Conservation (phyloP, 1,284 basidiomycete genomes). For the Coniferiporia sulphurascens region DNA sequence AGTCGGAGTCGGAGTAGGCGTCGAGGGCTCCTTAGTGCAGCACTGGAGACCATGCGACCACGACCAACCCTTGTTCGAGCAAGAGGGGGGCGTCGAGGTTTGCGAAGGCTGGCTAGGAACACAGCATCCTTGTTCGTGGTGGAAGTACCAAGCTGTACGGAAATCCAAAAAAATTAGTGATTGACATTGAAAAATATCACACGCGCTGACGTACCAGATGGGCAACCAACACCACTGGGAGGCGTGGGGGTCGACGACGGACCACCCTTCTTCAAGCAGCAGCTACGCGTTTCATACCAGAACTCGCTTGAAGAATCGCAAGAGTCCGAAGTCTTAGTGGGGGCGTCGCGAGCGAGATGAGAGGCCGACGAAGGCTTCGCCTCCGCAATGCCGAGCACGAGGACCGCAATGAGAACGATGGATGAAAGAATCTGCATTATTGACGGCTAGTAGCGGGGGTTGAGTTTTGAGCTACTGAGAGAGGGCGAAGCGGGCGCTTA, state of each 20-base stretch:
- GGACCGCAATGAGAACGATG: slow-evolving; percentile 15
- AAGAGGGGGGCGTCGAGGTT: slow-evolving; percentile 10
- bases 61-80: slow-evolving; percentile 2
- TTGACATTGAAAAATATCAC: background rate
- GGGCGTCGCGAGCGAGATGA: background rate
- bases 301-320: slow-evolving; percentile 13
- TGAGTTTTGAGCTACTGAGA: slow-evolving; percentile 1
- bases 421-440: slow-evolving; percentile 15
- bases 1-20: background rate
- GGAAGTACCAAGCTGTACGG: slow-evolving; percentile 17
- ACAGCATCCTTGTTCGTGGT: slow-evolving; percentile 17
- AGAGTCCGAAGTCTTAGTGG: background rate
- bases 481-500: slow-evolving; percentile 10
- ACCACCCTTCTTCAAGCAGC: slow-evolving; percentile 19
- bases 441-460: background rate
- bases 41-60: slow-evolving; percentile 12
- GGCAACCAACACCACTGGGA: slow-evolving; percentile 14
- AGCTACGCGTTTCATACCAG: slow-evolving; percentile 17
- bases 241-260: slow-evolving; percentile 14
- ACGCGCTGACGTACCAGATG: slow-evolving; percentile 4
- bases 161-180: background rate
- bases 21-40: slow-evolving; percentile 8
- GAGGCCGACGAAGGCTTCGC: slow-evolving; percentile 9
- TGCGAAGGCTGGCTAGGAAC: slow-evolving; percentile 14
- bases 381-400: slow-evolving; percentile 14